phyloP scores from a whole-genome alignment of 371 early-diverging fungal genomes.

The Funneliformis caledonium region DNA sequence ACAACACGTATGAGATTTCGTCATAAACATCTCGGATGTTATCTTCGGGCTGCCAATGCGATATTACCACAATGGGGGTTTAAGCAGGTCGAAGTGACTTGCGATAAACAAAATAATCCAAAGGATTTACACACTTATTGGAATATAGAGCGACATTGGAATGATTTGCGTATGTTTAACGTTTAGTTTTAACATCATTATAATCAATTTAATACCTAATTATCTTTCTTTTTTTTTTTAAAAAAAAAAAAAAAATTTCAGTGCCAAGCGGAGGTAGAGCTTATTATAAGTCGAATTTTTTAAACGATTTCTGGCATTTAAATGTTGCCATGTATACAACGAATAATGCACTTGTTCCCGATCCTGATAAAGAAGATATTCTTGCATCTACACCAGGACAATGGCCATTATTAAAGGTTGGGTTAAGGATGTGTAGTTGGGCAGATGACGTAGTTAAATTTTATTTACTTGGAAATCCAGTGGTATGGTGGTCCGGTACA shows the following conservation, averaged over 20 bases:
- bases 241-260: constrained; percentile 31
- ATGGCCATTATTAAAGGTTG: constrained; percentile 94
- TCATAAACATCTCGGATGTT: constrained; percentile 81
- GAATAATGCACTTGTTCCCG: constrained; percentile 97
- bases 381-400: constrained; percentile 90
- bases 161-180: constrained; percentile 20
- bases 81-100: constrained; percentile 94
- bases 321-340: constrained; percentile 98
- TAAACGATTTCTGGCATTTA: constrained; percentile 89
- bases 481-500: constrained; percentile 93
- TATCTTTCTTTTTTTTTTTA: not conserved
- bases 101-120: constrained; percentile 73
- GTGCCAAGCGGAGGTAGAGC: constrained; percentile 63
- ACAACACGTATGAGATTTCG: constrained; percentile 90
- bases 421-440: constrained; percentile 98
- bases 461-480: constrained; percentile 96
- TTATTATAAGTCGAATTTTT: constrained; percentile 74
- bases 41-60: constrained; percentile 76
- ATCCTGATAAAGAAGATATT: constrained; percentile 93
- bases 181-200: constrained; percentile 40
- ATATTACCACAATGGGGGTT: constrained; percentile 99
- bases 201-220: constrained; percentile 1
- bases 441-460: constrained; percentile 88
- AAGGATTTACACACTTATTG: constrained; percentile 77
- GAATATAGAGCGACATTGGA: constrained; percentile 84